Percentiles rank a stretch among this genome's conserved stretches.
phyloP scores from a whole-genome alignment of 495 filamentous ascomycete genomes.

The Penicillium ochrochloron region DNA sequence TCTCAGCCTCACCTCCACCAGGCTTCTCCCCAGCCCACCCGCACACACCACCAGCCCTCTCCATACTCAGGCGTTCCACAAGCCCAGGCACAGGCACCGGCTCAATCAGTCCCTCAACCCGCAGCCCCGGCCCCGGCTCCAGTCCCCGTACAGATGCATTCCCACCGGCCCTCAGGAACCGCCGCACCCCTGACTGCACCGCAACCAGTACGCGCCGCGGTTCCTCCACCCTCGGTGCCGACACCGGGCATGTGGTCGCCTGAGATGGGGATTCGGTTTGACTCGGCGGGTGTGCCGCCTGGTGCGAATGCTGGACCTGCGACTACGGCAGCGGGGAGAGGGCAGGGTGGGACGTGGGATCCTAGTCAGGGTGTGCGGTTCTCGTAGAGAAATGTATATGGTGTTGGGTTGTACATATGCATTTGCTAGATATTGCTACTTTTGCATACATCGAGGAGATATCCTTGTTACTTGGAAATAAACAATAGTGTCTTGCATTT shows the following conservation, averaged over 20 bases:
- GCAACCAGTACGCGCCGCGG: constrained; percentile 55
- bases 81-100: constrained; percentile 34
- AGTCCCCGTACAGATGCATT: constrained; percentile 33
- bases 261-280: constrained; percentile 79
- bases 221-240: constrained; percentile 57
- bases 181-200: constrained; percentile 57
- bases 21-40: constrained; percentile 32
- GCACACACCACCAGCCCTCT: constrained; percentile 23
- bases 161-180: constrained; percentile 22
- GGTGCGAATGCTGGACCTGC: constrained; percentile 23
- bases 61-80: constrained; percentile 8
- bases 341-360: constrained; percentile 57
- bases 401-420: neutral
- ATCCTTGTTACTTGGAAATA: neutral
- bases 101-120: constrained; percentile 19
- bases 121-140: constrained; percentile 15
- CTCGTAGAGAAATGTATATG: constrained; percentile 39
- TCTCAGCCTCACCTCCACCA: constrained; percentile 46
- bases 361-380: constrained; percentile 66
- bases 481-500: neutral
- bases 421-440: constrained; percentile 5
- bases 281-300: constrained; percentile 31
- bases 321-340: constrained; percentile 21
- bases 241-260: constrained; percentile 74
- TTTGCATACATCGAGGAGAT: neutral